Evolutionary conservation across 73 alveolate species (phyloP).

Genomic region (Paramecium tetraurelia): DNA sequence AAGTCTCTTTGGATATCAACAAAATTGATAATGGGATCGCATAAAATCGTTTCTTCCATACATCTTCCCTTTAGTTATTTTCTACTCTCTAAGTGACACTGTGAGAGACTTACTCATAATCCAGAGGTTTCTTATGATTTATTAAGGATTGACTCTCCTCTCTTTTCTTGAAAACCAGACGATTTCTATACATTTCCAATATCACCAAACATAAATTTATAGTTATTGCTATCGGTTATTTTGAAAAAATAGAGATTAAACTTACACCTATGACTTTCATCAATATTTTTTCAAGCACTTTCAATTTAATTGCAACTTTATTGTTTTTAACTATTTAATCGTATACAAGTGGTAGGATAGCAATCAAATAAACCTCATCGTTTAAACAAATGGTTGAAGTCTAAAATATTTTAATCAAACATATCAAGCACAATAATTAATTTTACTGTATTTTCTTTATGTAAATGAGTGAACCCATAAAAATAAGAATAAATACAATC

Average conservation of each 20-base stretch:
- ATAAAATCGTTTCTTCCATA: slow-evolving; percentile 41
- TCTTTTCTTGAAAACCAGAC: not conserved
- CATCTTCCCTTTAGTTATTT: not conserved
- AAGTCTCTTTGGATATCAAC: not conserved
- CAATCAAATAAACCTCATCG: not conserved
- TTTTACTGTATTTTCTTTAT: not conserved
- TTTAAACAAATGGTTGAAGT: not conserved
- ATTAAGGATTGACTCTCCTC: not conserved
- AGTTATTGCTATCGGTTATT: not conserved
- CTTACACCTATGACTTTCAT: not conserved
- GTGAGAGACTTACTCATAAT: not conserved
- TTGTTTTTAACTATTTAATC: not conserved
- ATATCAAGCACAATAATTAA: not conserved
- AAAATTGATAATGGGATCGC: not conserved
- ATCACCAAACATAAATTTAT: not conserved
- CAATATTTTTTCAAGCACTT: not conserved
- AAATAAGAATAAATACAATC: not conserved
- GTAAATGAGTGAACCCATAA: not conserved
- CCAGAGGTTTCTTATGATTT: not conserved
- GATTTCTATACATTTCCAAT: not conserved
- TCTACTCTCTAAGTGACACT: not conserved
- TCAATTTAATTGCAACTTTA: not conserved
- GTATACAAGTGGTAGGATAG: not conserved
- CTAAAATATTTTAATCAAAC: not conserved
- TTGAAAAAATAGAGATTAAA: not conserved